Evolutionary conservation across 1,139 yeast species (phyloP).

Genomic region (Geotrichum histeridarum): DNA sequence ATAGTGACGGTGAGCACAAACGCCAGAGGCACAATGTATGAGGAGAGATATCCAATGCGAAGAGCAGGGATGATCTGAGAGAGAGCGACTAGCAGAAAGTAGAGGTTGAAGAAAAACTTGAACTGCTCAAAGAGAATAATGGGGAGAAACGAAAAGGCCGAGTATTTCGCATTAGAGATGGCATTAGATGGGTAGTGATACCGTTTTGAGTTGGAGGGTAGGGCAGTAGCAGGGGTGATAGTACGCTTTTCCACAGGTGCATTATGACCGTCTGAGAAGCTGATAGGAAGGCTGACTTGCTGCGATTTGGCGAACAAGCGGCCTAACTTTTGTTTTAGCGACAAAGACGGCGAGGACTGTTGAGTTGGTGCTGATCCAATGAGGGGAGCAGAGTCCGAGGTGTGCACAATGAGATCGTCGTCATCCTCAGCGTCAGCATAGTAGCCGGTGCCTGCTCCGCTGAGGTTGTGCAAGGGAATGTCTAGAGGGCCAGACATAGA

Average conservation of each 20-base stretch:
- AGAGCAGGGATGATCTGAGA: conserved; percentile 90
- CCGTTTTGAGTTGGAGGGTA: conserved; percentile 17
- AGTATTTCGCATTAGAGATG: conserved; percentile 90
- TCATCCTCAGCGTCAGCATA: conserved; percentile 4
- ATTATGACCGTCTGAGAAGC: neutral
- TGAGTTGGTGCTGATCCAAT: neutral
- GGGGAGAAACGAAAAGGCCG: conserved; percentile 83
- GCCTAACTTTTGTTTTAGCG: neutral
- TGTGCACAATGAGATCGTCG: conserved; percentile 3
- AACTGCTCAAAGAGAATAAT: conserved; percentile 89
- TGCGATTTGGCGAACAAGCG: neutral
- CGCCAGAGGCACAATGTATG: conserved; percentile 89
- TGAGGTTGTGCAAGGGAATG: conserved; percentile 5
- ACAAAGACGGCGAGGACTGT: neutral
- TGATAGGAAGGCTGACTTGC: neutral
- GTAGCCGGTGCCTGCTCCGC: neutral
- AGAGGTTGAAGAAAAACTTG: conserved; percentile 90
- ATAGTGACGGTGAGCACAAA: conserved; percentile 90
- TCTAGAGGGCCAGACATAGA: neutral
- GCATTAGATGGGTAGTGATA: conserved; percentile 64
- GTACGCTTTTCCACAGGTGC: neutral
- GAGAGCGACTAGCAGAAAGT: conserved; percentile 85
- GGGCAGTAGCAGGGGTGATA: conserved; percentile 1
- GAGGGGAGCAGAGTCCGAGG: conserved; percentile 5
- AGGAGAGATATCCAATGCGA: conserved; percentile 86